Percentiles rank a stretch among this genome's conserved stretches.
These are phyloP conservation scores for Alternaria conjuncta DNA, from an alignment of 2,329 filamentous ascomycete genomes.

Conservation along the genomic window DNA sequence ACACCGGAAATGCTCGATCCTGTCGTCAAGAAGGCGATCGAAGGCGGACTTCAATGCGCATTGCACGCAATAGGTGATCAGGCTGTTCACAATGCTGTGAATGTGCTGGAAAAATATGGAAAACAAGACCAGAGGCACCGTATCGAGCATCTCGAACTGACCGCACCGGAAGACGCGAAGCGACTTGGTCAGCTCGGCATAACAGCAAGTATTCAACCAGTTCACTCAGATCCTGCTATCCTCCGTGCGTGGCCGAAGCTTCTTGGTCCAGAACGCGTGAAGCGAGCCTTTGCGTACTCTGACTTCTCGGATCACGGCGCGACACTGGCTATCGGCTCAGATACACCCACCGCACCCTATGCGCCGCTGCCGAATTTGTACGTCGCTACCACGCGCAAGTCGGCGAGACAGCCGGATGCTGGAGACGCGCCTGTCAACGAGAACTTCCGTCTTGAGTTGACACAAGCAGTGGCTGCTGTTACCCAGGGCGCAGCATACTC, in stretches of 20 bases:
- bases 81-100: conserved; percentile 64
- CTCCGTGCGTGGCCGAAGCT: conserved; percentile 66
- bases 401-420: conserved; percentile 57
- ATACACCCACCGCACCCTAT: conserved; percentile 66
- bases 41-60: conserved; percentile 64
- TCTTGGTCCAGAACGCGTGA: conserved; percentile 61
- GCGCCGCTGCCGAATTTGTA: conserved; percentile 64
- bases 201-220: conserved; percentile 91
- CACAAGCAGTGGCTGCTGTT: conserved; percentile 61
- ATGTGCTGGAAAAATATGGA: conserved; percentile 58
- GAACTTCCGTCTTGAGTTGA: conserved; percentile 61
- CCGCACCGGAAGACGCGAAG: conserved; percentile 61
- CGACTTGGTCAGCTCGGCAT: conserved; percentile 66
- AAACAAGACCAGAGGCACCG: conserved; percentile 61
- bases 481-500: conserved; percentile 64
- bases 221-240: conserved; percentile 80
- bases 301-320: conserved; percentile 65
- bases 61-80: conserved; percentile 71
- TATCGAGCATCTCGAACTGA: conserved; percentile 70
- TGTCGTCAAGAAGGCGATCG: conserved; percentile 62
- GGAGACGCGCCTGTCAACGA: conserved; percentile 56
- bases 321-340: conserved; percentile 63
- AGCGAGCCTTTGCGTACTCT: conserved; percentile 67
- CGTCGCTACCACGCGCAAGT: conserved; percentile 64
- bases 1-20: conserved; percentile 58